phyloP scores from a whole-genome alignment of 1,284 basidiomycete genomes.

The Ganoderma leucocontextum region DNA sequence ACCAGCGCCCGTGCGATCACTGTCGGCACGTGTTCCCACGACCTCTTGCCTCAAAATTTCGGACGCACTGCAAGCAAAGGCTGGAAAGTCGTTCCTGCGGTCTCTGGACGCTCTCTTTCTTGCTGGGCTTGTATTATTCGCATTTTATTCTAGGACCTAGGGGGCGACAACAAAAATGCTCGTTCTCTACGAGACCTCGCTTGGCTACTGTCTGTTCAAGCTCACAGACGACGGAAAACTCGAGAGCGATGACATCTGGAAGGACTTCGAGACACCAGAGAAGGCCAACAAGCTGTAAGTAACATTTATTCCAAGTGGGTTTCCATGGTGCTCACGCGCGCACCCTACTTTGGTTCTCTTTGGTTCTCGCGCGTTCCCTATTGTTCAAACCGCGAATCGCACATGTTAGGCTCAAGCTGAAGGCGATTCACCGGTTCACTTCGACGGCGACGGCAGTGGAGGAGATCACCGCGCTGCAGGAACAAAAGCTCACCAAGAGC shows the following conservation, averaged over 20 bases:
- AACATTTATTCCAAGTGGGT: background rate
- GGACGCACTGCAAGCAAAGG: constrained; percentile 22
- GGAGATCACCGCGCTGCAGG: constrained; percentile 93
- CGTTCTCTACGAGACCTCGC: constrained; percentile 85
- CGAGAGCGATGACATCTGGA: constrained; percentile 86
- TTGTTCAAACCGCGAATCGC: constrained; percentile 8
- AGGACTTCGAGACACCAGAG: constrained; percentile 93
- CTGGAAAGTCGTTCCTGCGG: constrained; percentile 9
- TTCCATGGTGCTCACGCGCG: background rate
- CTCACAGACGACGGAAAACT: constrained; percentile 92
- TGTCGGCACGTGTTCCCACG: constrained; percentile 29
- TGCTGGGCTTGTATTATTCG: constrained; percentile 17
- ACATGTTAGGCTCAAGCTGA: constrained; percentile 82
- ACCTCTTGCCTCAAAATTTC: constrained; percentile 40
- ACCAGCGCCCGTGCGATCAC: constrained; percentile 14
- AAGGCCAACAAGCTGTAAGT: constrained; percentile 90
- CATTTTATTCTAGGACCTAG: constrained; percentile 21
- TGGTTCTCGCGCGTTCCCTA: background rate
- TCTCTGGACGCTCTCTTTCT: constrained; percentile 6
- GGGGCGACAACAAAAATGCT: constrained; percentile 62
- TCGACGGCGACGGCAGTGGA: constrained; percentile 99
- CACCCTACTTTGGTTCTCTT: background rate
- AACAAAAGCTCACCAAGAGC: constrained; percentile 92
- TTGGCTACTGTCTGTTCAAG: constrained; percentile 99
- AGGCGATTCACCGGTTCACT: constrained; percentile 95